phyloP scores from a whole-genome alignment of 495 filamentous ascomycete species.

The Aspergillus campestris region DNA sequence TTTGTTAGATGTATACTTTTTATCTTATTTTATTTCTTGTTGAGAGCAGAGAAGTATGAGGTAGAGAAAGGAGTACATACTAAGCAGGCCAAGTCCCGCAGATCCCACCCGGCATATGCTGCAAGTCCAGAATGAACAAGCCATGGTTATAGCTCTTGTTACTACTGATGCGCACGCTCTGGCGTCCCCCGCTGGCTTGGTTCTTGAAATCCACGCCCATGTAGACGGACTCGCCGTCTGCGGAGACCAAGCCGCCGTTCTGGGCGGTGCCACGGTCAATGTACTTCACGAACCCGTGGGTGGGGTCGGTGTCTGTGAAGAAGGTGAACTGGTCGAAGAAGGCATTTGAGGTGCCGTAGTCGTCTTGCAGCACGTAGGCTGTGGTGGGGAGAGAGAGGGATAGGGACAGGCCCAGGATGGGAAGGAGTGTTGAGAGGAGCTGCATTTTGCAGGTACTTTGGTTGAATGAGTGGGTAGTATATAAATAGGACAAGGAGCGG shows the following conservation, averaged over 20 bases:
- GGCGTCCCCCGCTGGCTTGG: slow-evolving; percentile 37
- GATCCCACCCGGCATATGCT: slow-evolving; percentile 45
- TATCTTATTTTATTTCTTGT: slow-evolving; percentile 1
- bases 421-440: slow-evolving; percentile 30
- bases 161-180: slow-evolving; percentile 47
- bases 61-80: slow-evolving; percentile 32
- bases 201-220: slow-evolving; percentile 35
- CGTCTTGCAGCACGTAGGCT: slow-evolving; percentile 40
- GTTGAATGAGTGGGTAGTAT: slow-evolving; percentile 1
- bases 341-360: slow-evolving; percentile 25
- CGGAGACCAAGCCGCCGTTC: slow-evolving; percentile 43
- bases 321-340: slow-evolving; percentile 53
- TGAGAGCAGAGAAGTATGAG: not conserved
- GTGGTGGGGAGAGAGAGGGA: slow-evolving; percentile 35
- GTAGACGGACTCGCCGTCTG: slow-evolving; percentile 31
- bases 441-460: slow-evolving; percentile 25
- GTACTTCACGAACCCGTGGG: slow-evolving; percentile 61
- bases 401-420: slow-evolving; percentile 33
- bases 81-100: slow-evolving; percentile 56
- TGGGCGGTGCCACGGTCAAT: slow-evolving; percentile 44
- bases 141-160: slow-evolving; percentile 46
- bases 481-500: slow-evolving; percentile 5
- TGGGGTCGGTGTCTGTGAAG: slow-evolving; percentile 49
- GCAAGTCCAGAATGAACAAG: slow-evolving; percentile 53
- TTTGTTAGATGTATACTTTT: no score